Evolutionary conservation across 1,284 basidiomycete genomes (phyloP).

Genomic region (Ceratobasidium sp.): DNA sequence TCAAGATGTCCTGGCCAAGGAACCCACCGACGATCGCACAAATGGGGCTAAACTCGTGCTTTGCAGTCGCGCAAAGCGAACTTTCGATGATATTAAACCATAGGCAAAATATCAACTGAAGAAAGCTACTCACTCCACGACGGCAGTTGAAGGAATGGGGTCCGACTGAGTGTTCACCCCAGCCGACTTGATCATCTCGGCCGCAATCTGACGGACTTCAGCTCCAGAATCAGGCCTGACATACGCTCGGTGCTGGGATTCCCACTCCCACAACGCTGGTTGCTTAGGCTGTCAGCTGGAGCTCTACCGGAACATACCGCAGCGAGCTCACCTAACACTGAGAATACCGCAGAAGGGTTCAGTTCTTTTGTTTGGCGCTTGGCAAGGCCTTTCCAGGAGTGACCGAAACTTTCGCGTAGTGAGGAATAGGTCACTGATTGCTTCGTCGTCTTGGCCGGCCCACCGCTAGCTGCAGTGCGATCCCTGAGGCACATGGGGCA

Average conservation of each 20-base stretch:
- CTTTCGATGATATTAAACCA: slow-evolving; percentile 28
- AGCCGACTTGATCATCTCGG: slow-evolving; percentile 70
- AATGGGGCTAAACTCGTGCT: slow-evolving; percentile 89
- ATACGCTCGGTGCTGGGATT: slow-evolving; percentile 65
- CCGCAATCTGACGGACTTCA: slow-evolving; percentile 65
- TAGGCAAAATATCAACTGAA: slow-evolving; percentile 16
- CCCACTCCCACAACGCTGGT: slow-evolving; percentile 87
- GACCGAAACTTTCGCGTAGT: slow-evolving; percentile 73
- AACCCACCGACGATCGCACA: slow-evolving; percentile 95
- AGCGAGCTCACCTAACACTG: slow-evolving; percentile 73
- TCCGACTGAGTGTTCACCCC: slow-evolving; percentile 79
- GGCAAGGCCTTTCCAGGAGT: slow-evolving; percentile 77
- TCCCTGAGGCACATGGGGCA: slow-evolving; percentile 8
- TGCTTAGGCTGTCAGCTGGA: background rate
- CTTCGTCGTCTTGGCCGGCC: slow-evolving; percentile 69
- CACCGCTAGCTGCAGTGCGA: slow-evolving; percentile 64
- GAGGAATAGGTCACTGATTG: slow-evolving; percentile 75
- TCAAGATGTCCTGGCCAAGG: slow-evolving; percentile 94
- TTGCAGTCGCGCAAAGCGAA: slow-evolving; percentile 62
- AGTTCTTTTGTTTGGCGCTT: slow-evolving; percentile 83
- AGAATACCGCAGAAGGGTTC: slow-evolving; percentile 78
- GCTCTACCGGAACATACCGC: slow-evolving; percentile 16
- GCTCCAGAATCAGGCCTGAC: slow-evolving; percentile 53
- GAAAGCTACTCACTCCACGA: slow-evolving; percentile 67
- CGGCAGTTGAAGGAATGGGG: slow-evolving; percentile 65